Base-by-base conservation (phyloP, 768 basidiomycete genomes). In the Postia placenta region DNA sequence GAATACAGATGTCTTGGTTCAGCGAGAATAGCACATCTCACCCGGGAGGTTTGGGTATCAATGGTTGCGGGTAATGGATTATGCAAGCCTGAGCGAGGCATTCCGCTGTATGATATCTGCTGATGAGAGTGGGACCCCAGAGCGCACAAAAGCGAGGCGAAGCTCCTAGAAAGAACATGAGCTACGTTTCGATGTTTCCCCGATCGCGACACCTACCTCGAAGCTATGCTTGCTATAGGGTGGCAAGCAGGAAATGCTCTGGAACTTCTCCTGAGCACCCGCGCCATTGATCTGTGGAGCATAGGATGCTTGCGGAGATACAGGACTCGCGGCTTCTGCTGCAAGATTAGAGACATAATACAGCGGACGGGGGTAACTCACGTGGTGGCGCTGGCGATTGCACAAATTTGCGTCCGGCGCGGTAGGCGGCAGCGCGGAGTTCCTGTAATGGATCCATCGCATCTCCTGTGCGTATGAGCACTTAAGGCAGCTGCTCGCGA, bases 61-160 rank as follows among this genome's bases (percentile, higher is more conserved):
- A 35, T 35, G 33, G 33, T 35, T n/a, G n/a, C n/a, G n/a, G 33
- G 12, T 19, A 17, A 39, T 19, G 20, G 15, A n/a, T 33, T 33
- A 45, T 45, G 46, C 42, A 0, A 55, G 45, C 27, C 40, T 49
- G 12, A 58, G 39, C 17, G 42, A 28, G 4, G 45, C 47, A 23
- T 54, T 54, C 33, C 52, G 53, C 5, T 53, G 53, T 17, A 49
- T 37, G 30, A 64, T 62, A 42, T 73, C 70, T 5, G 62, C 57
- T 2, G 78, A 79, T 3, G 67, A 70, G 42, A 77, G 66, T 51
- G 77, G 74, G 33, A 72, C 71, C 0, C 72, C 67, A 35, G 66
- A 63, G n/a, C 66, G 60, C 27, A 69, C 51, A 48, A 54, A 73
- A 0, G 76, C 76, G 40, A 79, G 54, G 39, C 76, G 76, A 35